Base-by-base conservation (phyloP, 352 stramenopile genomes). In the Ochromonadaceae sp. region DNA sequence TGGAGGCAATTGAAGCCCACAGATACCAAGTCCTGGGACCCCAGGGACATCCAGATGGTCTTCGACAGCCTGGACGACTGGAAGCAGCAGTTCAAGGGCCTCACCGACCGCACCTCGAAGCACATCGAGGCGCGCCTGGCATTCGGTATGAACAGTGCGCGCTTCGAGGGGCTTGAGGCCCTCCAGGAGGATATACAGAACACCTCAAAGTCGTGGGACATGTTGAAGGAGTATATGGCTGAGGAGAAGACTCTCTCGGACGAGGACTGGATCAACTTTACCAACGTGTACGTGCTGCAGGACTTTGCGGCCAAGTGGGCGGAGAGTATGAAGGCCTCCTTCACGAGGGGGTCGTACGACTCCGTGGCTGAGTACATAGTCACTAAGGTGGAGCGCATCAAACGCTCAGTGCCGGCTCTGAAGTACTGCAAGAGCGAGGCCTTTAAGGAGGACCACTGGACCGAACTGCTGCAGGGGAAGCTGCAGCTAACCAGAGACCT, bases 361-460 rank as follows among this genome's bases (percentile, higher is more conserved):
- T 30, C 74, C 28, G 81, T 90, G 0, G 74, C 84, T 17, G 78
- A 86, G 31, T 80, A 85, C 59, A 81, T 91, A 39, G 67, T 77
- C 20, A 79, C 86, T 22, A 84, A 92, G 65, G 70, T 80, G 22
- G 83, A 78, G 1, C 74, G 75, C 36, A 82, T 95, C 39, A 91
- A 91, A 73, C 76, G 81, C 47, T 80, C 85, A 0, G 87, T 93
- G 72, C 87, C 88, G 0, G 79, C 83, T 1, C 78, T 96, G 28
- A 96, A 96, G 70, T 84, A 94, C 41, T 95, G 85, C 66, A 78
- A 85, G 2, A 86, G 89, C 15, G 88, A 96, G 55, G 82, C 86
- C 17, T 96, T 96, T 71, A 95, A 96, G 63, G 88, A 96, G 58
- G 89, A 96, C 63, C 89, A 96, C 70, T 96, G 89, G 89, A 88